These are phyloP conservation scores for Backusella luteola DNA, from an alignment of 192 early-diverging fungal species.

Conservation along the genomic window DNA sequence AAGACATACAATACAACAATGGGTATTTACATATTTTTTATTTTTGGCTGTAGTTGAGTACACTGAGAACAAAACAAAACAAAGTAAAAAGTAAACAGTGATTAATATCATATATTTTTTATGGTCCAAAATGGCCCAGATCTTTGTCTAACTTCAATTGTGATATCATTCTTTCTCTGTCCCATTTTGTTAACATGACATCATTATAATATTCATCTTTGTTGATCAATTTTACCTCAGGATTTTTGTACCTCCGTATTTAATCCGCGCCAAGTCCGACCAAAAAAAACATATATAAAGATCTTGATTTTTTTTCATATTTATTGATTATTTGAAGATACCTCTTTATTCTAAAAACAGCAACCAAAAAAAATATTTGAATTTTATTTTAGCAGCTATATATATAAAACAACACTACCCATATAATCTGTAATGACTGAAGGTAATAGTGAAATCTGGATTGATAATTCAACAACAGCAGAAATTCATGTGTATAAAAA, in stretches of 20 bases:
- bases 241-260: not conserved
- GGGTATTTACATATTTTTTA: no score
- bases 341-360: not conserved
- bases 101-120: not conserved
- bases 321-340: no score
- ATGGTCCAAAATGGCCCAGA: not conserved
- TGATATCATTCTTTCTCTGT: not conserved
- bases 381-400: no score
- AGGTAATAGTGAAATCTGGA: not conserved
- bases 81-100: not conserved
- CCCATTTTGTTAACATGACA: not conserved
- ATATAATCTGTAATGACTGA: not conserved
- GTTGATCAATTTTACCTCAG: not conserved
- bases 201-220: not conserved
- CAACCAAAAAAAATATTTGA: not conserved
- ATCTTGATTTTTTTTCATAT: not conserved
- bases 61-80: not conserved
- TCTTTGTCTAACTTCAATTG: not conserved
- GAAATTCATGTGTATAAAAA: not conserved
- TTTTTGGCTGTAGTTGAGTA: no score
- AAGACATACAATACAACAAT: no score
- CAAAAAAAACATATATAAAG: not conserved
- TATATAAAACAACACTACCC: not conserved
- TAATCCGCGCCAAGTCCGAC: not conserved
- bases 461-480: not conserved